Evolutionary conservation across 108 stramenopile genomes (phyloP), one percentile per base, ranked within the genome.

Genomic region (Skeletonema marinoi): DNA sequence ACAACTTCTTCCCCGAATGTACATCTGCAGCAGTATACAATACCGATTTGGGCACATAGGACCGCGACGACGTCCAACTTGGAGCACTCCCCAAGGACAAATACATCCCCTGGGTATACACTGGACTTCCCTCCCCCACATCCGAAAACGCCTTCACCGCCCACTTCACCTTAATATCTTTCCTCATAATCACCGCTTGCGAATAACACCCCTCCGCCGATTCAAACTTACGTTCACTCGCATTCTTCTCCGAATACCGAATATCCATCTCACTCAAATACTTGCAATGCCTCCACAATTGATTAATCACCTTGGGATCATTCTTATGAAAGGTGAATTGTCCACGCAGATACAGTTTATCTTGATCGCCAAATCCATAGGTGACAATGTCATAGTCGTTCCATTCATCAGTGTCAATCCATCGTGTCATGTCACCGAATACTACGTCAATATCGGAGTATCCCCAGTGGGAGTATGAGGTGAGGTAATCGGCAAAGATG

Each of bases 121-220:
- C 77, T 0, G 88, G 79, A 77, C 91, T 91, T n/a, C 74, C 50
- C 16, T 85, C 83, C 3, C 78, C 59, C 16, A 85, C 82, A 75
- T 94, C 95, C 54, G 93, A 90, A 59, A 90, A 86, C 6, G 93
- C 96, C 82, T 96, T 96, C 36, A 94, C 94, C 4, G 91, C 90
- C 75, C 91, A 96, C 70, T 97, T 97, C 11, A 96, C 89, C 36
- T 75, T 86, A 31, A 97, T 84, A 76, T 95, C 88, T 46, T 83
- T 75, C 46, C 54, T 83, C 25, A 83, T 60, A 42, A 96, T 68
- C 0, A 92, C 88, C 12, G 86, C 95, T 50, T 75, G 84, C 3
- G 92, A 93, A 80, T 97, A 97, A 83, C 97, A 97, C 17, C 96
- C 97, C 88, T 97, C 97, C 5, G 96, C 95, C 63, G 89, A 90